Evolutionary conservation across 2,329 filamentous ascomycete species (phyloP).

Genomic region (Fusarium bactridioides): DNA sequence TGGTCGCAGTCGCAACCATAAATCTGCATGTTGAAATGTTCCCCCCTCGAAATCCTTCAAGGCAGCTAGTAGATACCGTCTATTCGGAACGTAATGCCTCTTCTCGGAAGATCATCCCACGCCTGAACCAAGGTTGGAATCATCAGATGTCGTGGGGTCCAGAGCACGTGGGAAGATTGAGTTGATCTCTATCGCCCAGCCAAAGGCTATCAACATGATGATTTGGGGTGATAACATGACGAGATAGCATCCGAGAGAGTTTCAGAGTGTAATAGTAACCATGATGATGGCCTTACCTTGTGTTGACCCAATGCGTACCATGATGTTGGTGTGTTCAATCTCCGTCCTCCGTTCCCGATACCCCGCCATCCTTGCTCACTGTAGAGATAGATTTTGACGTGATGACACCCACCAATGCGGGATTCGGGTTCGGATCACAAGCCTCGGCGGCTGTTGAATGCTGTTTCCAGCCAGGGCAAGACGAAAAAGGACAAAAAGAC

Average conservation of each 20-base stretch:
- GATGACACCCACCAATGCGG: slow-evolving; percentile 28
- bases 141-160: slow-evolving; percentile 29
- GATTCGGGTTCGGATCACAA: slow-evolving; percentile 19
- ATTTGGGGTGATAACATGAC: slow-evolving; percentile 1
- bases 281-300: neutral
- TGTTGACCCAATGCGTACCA: neutral
- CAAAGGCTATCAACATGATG: slow-evolving; percentile 2
- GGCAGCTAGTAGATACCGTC: slow-evolving; percentile 4
- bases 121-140: slow-evolving; percentile 19
- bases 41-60: neutral
- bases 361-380: slow-evolving; percentile 21
- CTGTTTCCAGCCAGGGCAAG: neutral
- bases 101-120: slow-evolving; percentile 30
- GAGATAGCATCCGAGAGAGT: neutral
- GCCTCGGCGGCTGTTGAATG: slow-evolving; percentile 13
- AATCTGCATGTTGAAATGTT: neutral
- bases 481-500: neutral
- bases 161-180: slow-evolving; percentile 19
- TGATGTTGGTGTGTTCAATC: slow-evolving; percentile 2
- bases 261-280: neutral
- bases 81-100: slow-evolving; percentile 24
- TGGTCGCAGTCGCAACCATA: neutral
- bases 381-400: slow-evolving; percentile 18
- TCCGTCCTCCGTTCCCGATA: slow-evolving; percentile 21
- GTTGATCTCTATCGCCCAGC: slow-evolving; percentile 3